Evolutionary conservation across 768 basidiomycete genomes (phyloP), one percentile per base, ranked within the genome.

Genomic region (Hericium alpestre): DNA sequence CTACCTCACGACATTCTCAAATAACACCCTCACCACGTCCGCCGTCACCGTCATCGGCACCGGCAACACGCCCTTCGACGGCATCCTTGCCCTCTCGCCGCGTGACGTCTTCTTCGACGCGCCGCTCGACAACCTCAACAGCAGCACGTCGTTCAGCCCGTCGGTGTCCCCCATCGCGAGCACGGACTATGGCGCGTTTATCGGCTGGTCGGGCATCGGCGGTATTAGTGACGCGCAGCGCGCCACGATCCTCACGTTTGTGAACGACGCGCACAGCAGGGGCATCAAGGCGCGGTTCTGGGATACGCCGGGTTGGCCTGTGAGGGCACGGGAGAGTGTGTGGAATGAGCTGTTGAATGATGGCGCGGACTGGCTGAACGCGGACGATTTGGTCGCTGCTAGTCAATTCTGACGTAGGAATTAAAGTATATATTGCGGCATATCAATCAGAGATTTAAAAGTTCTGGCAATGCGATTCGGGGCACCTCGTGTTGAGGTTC

Each of bases 71-170:
- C 79, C 77, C 25, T 69, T 80, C 8, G 73, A 73, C 38, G 71
- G 67, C 10, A 72, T 80, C 51, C 71, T 73, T 60, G 72, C 70
- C 1, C 70, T 78, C 23, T 64, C 66, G n/a, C 75, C 76, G 12
- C 69, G 79, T 15, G 76, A 79, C 61, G 65, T 76, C 50, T 79
- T 81, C 65, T 79, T 77, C 65, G 78, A 81, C 61, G 79, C 76
- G 20, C 79, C 77, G 7, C 67, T 80, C 55, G 71, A 68, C n/a
- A 68, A 67, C 25, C 69, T 80, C 18, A 67, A 61, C 15, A n/a
- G 43, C 43, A 46, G 43, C 43, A n/a, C n/a, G 12, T 7, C 70
- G 11, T 79, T 73, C 71, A 70, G 73, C 55, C 59, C 66, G 7
- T 73, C 71, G 1, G 58, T 81, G 22, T 70, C 79, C 11, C 79